phyloP scores from a whole-genome alignment of 2,329 filamentous ascomycete species.

The Calonectria henricotiae region DNA sequence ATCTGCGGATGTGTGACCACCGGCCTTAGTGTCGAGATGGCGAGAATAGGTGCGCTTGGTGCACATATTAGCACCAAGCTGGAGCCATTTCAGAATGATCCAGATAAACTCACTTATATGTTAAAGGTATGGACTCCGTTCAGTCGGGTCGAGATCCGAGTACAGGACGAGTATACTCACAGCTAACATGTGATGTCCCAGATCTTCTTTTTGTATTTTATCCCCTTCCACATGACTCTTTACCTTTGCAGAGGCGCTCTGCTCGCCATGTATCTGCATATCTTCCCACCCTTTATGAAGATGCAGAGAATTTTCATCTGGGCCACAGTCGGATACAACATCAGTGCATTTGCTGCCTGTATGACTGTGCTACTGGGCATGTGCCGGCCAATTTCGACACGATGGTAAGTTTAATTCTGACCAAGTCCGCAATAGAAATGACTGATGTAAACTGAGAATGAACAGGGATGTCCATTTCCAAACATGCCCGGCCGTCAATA shows the following conservation, averaged over 20 bases:
- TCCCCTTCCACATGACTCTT: neutral
- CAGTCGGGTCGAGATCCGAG: neutral
- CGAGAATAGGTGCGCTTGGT: neutral
- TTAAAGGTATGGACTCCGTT: neutral
- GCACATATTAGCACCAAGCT: neutral
- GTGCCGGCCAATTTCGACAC: neutral
- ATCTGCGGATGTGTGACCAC: neutral
- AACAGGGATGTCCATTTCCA: neutral
- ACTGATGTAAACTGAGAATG: neutral
- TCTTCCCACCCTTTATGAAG: conserved; percentile 13
- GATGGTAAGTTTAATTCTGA: neutral
- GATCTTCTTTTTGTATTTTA: conserved; percentile 4
- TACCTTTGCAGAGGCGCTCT: conserved; percentile 5
- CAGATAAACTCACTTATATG: neutral
- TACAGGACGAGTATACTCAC: too few relatives aligned
- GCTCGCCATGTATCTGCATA: conserved; percentile 3
- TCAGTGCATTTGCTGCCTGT: neutral
- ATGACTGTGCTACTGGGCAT: neutral
- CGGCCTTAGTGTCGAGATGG: neutral
- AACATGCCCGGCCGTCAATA: neutral
- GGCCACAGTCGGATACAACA: neutral
- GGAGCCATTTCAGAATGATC: neutral
- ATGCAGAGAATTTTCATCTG: neutral
- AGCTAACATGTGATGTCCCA: neutral
- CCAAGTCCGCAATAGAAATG: neutral